phyloP scores from a whole-genome alignment of 805 yeast species.

The Candida orba region DNA sequence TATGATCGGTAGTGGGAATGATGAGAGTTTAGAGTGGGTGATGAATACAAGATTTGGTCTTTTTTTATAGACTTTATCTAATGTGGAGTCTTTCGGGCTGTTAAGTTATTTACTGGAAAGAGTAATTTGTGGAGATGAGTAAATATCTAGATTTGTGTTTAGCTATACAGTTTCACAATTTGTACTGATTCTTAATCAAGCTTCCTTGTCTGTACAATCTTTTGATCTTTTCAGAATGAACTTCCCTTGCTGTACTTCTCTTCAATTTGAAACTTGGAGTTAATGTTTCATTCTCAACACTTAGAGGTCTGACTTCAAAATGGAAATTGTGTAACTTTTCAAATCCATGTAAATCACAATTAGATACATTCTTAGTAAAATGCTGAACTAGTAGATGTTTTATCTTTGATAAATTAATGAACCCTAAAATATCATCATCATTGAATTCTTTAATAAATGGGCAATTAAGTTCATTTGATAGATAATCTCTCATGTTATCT shows the following conservation, averaged over 20 bases:
- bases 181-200: slow-evolving; percentile 1
- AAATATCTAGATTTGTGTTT: too few species aligned
- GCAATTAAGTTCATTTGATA: slow-evolving; percentile 1
- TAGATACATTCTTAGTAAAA: slow-evolving; percentile 3
- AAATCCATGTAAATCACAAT: slow-evolving; percentile 35
- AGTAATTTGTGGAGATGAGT: not conserved
- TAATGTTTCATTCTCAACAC: slow-evolving; percentile 39
- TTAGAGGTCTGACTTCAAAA: slow-evolving; percentile 43
- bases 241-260: slow-evolving; percentile 35
- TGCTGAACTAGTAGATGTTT: slow-evolving; percentile 6
- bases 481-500: slow-evolving; percentile 14
- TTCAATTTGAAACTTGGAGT: slow-evolving; percentile 49
- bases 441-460: not conserved
- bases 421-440: slow-evolving; percentile 5
- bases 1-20: not conserved
- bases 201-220: slow-evolving; percentile 43
- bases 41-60: not conserved
- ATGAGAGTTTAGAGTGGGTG: not conserved
- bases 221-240: slow-evolving; percentile 35
- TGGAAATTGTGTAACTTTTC: slow-evolving; percentile 42
- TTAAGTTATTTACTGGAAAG: not conserved
- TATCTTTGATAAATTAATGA: slow-evolving; percentile 2
- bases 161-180: not conserved
- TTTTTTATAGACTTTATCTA: not conserved
- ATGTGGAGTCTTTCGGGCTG: not conserved